Conservation (phyloP, 352 stramenopile species). For the Pythium utonaiense region DNA sequence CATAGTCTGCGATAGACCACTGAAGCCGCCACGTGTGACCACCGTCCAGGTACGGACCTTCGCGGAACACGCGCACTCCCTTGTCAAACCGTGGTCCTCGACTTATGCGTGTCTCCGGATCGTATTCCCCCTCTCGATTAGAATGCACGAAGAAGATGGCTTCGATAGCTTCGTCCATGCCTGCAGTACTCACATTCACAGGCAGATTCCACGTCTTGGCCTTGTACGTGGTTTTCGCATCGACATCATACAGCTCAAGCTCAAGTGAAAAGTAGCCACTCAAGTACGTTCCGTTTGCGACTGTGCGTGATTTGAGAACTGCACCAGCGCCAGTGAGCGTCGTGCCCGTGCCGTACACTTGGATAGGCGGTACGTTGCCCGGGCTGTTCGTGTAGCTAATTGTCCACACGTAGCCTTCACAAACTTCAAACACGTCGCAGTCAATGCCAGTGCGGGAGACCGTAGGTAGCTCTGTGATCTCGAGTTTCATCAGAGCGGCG, state of each 20-base stretch:
- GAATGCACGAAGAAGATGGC: constrained; percentile 62
- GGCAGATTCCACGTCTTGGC: constrained; percentile 65
- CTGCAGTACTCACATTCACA: constrained; percentile 63
- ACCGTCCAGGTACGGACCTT: constrained; percentile 64
- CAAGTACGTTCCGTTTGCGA: constrained; percentile 76
- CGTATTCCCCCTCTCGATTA: constrained; percentile 60
- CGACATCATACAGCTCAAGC: constrained; percentile 47
- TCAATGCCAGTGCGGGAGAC: constrained; percentile 37
- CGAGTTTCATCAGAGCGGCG: constrained; percentile 31
- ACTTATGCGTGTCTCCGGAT: constrained; percentile 45
- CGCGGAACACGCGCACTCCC: constrained; percentile 62
- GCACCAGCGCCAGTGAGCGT: constrained; percentile 32
- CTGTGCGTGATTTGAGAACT: constrained; percentile 29
- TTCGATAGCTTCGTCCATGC: constrained; percentile 75
- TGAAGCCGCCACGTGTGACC: constrained; percentile 69
- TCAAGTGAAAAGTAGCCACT: constrained; percentile 52
- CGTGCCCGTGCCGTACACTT: constrained; percentile 30
- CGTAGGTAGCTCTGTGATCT: constrained; percentile 35
- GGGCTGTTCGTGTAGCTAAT: constrained; percentile 62
- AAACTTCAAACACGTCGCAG: constrained; percentile 59
- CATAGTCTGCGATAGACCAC: constrained; percentile 72
- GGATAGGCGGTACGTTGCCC: constrained; percentile 58
- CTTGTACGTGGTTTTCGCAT: constrained; percentile 31
- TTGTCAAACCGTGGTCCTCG: constrained; percentile 66
- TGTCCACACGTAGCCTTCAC: constrained; percentile 64